Conservation (phyloP, 2,329 filamentous ascomycete genomes). For the Neurospora crassa region DNA sequence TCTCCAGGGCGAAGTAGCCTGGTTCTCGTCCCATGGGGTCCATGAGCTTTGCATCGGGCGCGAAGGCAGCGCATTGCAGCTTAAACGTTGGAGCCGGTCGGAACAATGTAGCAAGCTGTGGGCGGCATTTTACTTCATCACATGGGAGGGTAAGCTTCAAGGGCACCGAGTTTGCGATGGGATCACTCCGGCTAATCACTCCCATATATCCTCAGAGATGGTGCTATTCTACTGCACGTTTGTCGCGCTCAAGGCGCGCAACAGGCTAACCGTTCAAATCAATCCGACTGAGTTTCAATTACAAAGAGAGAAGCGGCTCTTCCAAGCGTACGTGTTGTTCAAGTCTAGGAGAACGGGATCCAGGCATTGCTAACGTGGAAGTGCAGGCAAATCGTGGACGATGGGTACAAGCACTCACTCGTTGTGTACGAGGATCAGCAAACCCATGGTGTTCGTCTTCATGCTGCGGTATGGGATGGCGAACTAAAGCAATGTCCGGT, state of each 20-base stretch:
- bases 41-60: constrained; percentile 46
- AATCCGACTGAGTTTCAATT: constrained; percentile 35
- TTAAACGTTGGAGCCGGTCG: constrained; percentile 41
- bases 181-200: constrained; percentile 9
- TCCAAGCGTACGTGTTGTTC: constrained; percentile 40
- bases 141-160: constrained; percentile 45
- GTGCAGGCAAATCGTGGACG: constrained; percentile 45
- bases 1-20: constrained; percentile 27
- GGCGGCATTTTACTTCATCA: constrained; percentile 46
- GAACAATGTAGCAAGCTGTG: constrained; percentile 38
- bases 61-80: constrained; percentile 36
- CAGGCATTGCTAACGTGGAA: neutral
- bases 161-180: neutral
- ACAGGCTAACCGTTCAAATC: constrained; percentile 33
- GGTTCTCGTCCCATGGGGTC: constrained; percentile 40
- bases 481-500: constrained; percentile 45
- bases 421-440: constrained; percentile 42
- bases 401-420: constrained; percentile 42
- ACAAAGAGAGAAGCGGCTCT: constrained; percentile 39
- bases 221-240: constrained; percentile 51
- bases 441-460: constrained; percentile 41
- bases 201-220: constrained; percentile 34
- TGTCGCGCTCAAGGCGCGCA: constrained; percentile 44
- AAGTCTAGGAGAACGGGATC: neutral
- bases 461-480: constrained; percentile 46